These are phyloP conservation scores for Neobulgaria alba DNA, from an alignment of 2,329 filamentous ascomycete genomes.

Conservation along the genomic window DNA sequence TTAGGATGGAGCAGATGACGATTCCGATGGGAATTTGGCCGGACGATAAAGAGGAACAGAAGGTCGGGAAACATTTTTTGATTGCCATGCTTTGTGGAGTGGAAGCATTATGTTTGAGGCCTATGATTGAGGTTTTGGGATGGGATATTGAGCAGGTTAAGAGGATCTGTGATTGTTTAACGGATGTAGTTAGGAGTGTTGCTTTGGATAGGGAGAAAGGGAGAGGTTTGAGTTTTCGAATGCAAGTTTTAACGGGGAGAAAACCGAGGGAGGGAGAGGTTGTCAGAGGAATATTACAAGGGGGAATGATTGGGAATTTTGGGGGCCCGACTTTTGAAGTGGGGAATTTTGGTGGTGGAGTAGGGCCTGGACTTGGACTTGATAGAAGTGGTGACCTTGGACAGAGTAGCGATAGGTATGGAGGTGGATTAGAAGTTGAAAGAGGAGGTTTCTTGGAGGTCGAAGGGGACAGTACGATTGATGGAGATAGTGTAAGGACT, in stretches of 20 bases:
- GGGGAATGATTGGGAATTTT: not conserved
- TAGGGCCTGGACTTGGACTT: no score
- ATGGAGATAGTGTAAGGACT: not conserved
- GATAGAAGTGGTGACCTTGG: no score
- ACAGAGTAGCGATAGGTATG: not conserved
- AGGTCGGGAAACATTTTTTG: conserved; percentile 22
- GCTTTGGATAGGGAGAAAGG: conserved; percentile 16
- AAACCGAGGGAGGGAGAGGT: conserved; percentile 15
- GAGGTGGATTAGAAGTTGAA: not conserved
- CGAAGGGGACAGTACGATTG: not conserved
- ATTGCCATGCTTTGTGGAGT: conserved; percentile 17
- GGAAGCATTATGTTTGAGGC: conserved; percentile 21
- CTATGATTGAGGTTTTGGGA: conserved; percentile 20
- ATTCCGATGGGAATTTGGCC: conserved; percentile 30
- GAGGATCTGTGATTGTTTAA: conserved; percentile 9
- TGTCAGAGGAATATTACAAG: not conserved
- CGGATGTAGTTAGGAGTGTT: conserved; percentile 11
- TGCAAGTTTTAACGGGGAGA: conserved; percentile 20
- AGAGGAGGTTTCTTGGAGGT: not conserved
- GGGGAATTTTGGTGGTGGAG: not conserved
- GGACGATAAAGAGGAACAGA: conserved; percentile 23
- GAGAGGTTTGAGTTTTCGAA: conserved; percentile 17
- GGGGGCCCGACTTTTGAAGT: not conserved
- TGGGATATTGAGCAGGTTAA: conserved; percentile 22
- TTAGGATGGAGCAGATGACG: conserved; percentile 23